Evolutionary conservation across 179 eudicot species (phyloP), one percentile per base, ranked within the genome.

Genomic region (Sideroxylon spinosum): DNA sequence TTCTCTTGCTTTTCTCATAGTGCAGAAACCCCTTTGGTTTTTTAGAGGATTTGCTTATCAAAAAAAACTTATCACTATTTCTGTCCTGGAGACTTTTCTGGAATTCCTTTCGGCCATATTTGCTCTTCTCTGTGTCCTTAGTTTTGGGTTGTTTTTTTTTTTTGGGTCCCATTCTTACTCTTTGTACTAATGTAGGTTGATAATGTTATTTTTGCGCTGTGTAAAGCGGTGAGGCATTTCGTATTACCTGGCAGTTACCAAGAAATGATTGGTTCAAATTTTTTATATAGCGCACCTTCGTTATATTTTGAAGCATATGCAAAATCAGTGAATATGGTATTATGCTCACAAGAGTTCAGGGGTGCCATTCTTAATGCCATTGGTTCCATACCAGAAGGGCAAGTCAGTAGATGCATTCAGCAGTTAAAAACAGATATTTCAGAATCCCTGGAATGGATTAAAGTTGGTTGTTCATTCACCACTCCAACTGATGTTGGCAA

Each of bases 371-470:
- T 79, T 76, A 79, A 85, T 79, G 98, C 98, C 55, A 78, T 92
- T 69, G 89, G 81, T 76, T 79, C 88, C 76, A 90, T 92, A 65
- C 99, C 99, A 64, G 99, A 94, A 86, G 99, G 99, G 75, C 98
- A 95, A 85, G 97, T 86, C 48, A 84, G 88, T 81, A 89, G 86
- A 66, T 89, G 88, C 77, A 76, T 96, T 86, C 89, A 84, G 72
- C 82, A 78, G 75, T 83, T 96, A 78, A 82, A 83, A 44, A 76
- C 81, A 76, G 99, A 96, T 83, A 71, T 96, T 65, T 88, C 83
- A 55, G 92, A 92, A 81, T 88, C 96, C 60, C 81, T 96, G 77
- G 88, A 89, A 64, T 96, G 99, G 99, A 63, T 88, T 76, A 89
- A 89, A 80, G 76, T 81, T 77, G 76, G 81, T 48, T 74, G 46